Evolutionary conservation across 1,139 yeast genomes (phyloP).

Genomic region (Lodderomyces orthopsilosis): DNA sequence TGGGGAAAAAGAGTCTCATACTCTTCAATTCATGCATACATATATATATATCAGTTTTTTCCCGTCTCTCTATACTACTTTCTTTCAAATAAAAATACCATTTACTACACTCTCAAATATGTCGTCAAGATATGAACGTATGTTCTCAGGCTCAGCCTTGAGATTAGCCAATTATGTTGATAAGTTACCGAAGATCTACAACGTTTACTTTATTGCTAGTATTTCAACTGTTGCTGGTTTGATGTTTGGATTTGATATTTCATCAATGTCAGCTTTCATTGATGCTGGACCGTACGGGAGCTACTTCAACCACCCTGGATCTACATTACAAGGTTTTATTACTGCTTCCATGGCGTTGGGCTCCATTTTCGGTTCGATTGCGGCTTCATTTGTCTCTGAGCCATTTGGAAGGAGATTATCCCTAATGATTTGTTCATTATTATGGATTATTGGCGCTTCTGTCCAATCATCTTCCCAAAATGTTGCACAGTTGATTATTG

Average conservation of each 20-base stretch:
- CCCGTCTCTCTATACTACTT: no score
- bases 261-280: slow-evolving; percentile 62
- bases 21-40: no score
- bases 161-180: slow-evolving; percentile 31
- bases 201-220: slow-evolving; percentile 41
- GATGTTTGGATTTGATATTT: slow-evolving; percentile 67
- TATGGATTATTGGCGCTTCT: slow-evolving; percentile 52
- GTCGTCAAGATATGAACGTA: slow-evolving; percentile 13
- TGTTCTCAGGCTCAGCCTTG: slow-evolving; percentile 30
- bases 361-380: slow-evolving; percentile 54
- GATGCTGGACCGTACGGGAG: slow-evolving; percentile 28
- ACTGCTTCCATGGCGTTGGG: slow-evolving; percentile 62
- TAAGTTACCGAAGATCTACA: slow-evolving; percentile 41
- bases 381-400: slow-evolving; percentile 51
- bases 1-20: slow-evolving; percentile 45
- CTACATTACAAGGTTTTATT: slow-evolving; percentile 55
- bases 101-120: slow-evolving; percentile 2
- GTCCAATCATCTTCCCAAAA: slow-evolving; percentile 46
- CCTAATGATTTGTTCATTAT: slow-evolving; percentile 43
- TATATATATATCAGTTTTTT: no score
- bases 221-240: slow-evolving; percentile 58
- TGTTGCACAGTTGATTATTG: slow-evolving; percentile 50
- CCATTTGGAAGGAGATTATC: slow-evolving; percentile 58
- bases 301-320: slow-evolving; percentile 40
- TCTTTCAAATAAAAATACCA: no score